Evolutionary conservation across 306 rosid genomes (phyloP), one percentile per base, ranked within the genome.

Genomic region (Castanospermum australe): DNA sequence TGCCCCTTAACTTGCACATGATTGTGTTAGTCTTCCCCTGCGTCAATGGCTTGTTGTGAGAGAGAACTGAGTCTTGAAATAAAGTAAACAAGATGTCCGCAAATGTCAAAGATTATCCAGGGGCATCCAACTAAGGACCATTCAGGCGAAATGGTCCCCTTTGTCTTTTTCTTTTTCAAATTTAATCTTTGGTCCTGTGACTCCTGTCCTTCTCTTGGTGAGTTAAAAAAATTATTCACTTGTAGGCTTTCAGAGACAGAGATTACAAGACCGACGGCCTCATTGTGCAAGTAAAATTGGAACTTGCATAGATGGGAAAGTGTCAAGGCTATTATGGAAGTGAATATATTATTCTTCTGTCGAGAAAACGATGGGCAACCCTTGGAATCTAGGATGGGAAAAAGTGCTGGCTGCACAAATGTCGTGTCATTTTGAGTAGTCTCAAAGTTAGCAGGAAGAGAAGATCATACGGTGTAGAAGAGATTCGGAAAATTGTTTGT

Each of bases 281-380:
- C 18, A 12, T 61, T 59, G 30, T 66, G 35, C 78, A 30, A 62
- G 70, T 52, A 36, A 81, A 74, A 82, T 75, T 62, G 36, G 67
- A 79, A 76, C 73, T 72, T 76, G 63, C 67, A 59, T 51, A 71
- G 51, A 63, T 41, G 42, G 77, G 71, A 75, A 84, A 76, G 36
- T 51, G 62, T 70, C 57, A 36, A 76, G 67, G 39, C 75, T 42
- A 71, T 44, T 33, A 54, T 67, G 80, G 65, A 78, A 73, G 41
- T 74, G 68, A 74, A 57, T 74, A 67, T 55, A 14, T 59, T 62
- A 73, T 83, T 76, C 83, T 55, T 57, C 72, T 79, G 57, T 48
- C 64, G 63, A 68, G 80, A 80, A 81, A 79, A 83, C 24, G 84
- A 74, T 50, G 75, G 82, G 62, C 75, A 79, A 17, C 63, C 78